These are phyloP conservation scores for Pseudoneurospora amorphoporcata DNA, from an alignment of 495 filamentous ascomycete genomes.

Conservation along the genomic window DNA sequence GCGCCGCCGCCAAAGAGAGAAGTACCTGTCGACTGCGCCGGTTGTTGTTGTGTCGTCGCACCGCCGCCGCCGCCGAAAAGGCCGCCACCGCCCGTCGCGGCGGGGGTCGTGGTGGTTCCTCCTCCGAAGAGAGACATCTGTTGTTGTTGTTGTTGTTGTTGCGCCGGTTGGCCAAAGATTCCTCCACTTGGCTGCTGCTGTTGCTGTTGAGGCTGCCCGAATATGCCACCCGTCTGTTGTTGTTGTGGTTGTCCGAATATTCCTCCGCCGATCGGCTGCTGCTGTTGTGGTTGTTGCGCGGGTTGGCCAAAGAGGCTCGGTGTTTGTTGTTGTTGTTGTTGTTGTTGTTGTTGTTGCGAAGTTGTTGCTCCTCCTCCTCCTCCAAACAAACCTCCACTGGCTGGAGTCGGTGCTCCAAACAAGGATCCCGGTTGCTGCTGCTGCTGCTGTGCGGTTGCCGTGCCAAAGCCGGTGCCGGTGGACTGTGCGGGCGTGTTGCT, in stretches of 20 bases:
- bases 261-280: slow-evolving; percentile 5
- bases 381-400: slow-evolving; percentile 24
- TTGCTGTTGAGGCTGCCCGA: slow-evolving; percentile 10
- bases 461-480: slow-evolving; percentile 42
- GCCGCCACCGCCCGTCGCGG: slow-evolving; percentile 12
- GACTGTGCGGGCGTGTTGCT: slow-evolving; percentile 28
- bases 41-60: slow-evolving; percentile 1
- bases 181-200: slow-evolving; percentile 17
- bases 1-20: slow-evolving; percentile 3
- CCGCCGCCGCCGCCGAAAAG: slow-evolving; percentile 20
- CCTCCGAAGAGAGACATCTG: neutral
- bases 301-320: slow-evolving; percentile 13
- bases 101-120: slow-evolving; percentile 2
- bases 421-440: slow-evolving; percentile 12
- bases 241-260: slow-evolving; percentile 11
- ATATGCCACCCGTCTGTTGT: slow-evolving; percentile 17
- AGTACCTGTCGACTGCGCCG: slow-evolving; percentile 6
- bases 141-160: slow-evolving; percentile 6
- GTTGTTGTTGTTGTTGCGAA: slow-evolving; percentile 5
- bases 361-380: slow-evolving; percentile 21
- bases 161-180: slow-evolving; percentile 12
- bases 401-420: slow-evolving; percentile 16
- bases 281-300: slow-evolving; percentile 14
- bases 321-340: slow-evolving; percentile 12
- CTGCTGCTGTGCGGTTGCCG: slow-evolving; percentile 20